Evolutionary conservation across 345 rosid genomes (phyloP).

Genomic region (Garcia nutans): DNA sequence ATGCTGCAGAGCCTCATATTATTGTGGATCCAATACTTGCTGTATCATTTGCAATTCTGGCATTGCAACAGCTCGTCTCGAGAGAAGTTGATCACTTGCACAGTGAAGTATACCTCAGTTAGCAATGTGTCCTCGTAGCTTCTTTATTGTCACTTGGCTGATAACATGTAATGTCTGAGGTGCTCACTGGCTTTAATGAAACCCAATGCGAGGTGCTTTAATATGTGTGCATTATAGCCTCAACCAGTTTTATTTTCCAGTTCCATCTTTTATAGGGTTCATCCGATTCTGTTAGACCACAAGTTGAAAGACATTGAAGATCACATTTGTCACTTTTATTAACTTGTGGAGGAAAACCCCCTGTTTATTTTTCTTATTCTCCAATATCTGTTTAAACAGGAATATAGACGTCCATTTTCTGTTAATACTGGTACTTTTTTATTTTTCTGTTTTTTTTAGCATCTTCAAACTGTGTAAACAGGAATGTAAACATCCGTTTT

Average conservation of each 20-base stretch:
- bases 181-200: slow-evolving; percentile 4
- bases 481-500: neutral
- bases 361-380: neutral
- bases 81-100: slow-evolving; percentile 79
- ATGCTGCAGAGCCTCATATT: slow-evolving; percentile 56
- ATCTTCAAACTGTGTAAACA: neutral
- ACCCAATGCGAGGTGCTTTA: neutral
- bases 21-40: slow-evolving; percentile 67
- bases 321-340: neutral
- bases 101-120: slow-evolving; percentile 41
- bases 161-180: neutral
- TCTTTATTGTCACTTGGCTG: neutral
- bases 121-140: neutral
- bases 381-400: neutral
- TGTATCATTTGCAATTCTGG: slow-evolving; percentile 63
- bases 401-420: neutral
- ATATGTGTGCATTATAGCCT: neutral
- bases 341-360: neutral
- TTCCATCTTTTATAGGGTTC: neutral
- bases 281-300: neutral
- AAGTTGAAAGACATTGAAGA: neutral
- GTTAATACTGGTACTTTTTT: neutral
- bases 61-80: slow-evolving; percentile 74
- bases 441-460: neutral
- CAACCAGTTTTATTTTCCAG: neutral